Percentiles rank a stretch among this genome's conserved stretches.
phyloP scores from a whole-genome alignment of 1,284 basidiomycete genomes.

The Phellinidium pouzarii region DNA sequence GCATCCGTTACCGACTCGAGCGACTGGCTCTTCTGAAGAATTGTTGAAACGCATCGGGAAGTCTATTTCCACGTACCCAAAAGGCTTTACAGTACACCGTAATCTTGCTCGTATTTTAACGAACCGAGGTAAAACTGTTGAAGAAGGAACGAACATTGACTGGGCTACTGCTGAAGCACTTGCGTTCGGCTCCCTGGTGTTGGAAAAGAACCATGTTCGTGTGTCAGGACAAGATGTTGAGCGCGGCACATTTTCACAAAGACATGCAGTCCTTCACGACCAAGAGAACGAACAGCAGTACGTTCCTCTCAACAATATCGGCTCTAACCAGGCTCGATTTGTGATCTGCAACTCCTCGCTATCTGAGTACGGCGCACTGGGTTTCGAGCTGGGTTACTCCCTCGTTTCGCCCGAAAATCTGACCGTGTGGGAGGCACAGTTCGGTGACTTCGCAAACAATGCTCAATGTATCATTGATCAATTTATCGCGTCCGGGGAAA shows the following conservation, averaged over 20 bases:
- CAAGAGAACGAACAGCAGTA: constrained; percentile 91
- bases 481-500: constrained; percentile 95
- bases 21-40: constrained; percentile 77
- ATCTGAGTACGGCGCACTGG: constrained; percentile 92
- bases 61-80: constrained; percentile 79
- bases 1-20: constrained; percentile 81
- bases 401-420: constrained; percentile 92
- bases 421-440: constrained; percentile 98
- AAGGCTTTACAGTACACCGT: constrained; percentile 83
- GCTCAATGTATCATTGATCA: constrained; percentile 99
- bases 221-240: constrained; percentile 98
- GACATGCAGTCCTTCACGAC: constrained; percentile 96
- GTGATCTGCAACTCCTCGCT: constrained; percentile 96
- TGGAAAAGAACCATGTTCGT: constrained; percentile 93
- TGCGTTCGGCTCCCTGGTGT: constrained; percentile 88
- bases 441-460: constrained; percentile 97
- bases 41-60: constrained; percentile 85
- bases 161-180: constrained; percentile 99
- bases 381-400: constrained; percentile 98
- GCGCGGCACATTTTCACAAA: constrained; percentile 99
- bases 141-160: constrained; percentile 90
- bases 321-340: constrained; percentile 84
- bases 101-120: constrained; percentile 92
- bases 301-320: constrained; percentile 84
- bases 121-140: constrained; percentile 83